Conservation (phyloP, 2,329 filamentous ascomycete species). For the Venturia carpophila region DNA sequence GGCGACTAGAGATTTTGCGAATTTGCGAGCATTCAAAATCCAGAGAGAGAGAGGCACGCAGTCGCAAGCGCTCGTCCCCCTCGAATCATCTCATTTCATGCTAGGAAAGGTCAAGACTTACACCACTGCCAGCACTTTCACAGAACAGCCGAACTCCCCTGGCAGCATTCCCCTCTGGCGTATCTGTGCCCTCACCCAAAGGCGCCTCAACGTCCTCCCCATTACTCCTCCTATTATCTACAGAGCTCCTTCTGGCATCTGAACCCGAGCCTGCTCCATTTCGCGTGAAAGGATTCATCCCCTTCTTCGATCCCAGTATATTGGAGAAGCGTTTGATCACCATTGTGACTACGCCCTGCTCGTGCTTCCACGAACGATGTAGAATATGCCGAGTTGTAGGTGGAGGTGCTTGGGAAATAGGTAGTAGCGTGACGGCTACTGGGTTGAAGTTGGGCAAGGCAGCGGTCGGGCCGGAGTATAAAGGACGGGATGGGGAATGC, state of each 20-base stretch:
- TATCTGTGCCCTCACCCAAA: constrained; percentile 34
- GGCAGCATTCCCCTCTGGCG: constrained; percentile 58
- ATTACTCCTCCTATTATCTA: background rate
- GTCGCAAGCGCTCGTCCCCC: background rate
- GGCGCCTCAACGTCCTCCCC: background rate
- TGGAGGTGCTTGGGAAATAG: background rate
- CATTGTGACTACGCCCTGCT: constrained; percentile 1
- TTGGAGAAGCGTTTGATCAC: constrained; percentile 20
- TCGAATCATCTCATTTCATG: background rate
- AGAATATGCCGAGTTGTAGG: background rate
- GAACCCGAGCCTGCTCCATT: background rate
- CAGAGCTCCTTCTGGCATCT: background rate
- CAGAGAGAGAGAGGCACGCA: background rate
- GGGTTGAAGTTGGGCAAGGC: background rate
- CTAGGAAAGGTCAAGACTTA: constrained; percentile 17
- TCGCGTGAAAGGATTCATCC: constrained; percentile 14
- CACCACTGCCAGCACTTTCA: constrained; percentile 36
- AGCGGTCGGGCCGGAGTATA: background rate
- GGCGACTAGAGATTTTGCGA: background rate
- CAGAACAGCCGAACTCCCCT: constrained; percentile 50
- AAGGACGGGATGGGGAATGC: background rate
- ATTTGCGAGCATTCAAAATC: background rate
- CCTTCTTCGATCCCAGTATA: constrained; percentile 11
- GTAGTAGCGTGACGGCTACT: background rate
- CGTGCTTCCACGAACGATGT: background rate